Base-by-base conservation (phyloP, 2,329 filamentous ascomycete species). In the Cladophialophora carrionii region DNA sequence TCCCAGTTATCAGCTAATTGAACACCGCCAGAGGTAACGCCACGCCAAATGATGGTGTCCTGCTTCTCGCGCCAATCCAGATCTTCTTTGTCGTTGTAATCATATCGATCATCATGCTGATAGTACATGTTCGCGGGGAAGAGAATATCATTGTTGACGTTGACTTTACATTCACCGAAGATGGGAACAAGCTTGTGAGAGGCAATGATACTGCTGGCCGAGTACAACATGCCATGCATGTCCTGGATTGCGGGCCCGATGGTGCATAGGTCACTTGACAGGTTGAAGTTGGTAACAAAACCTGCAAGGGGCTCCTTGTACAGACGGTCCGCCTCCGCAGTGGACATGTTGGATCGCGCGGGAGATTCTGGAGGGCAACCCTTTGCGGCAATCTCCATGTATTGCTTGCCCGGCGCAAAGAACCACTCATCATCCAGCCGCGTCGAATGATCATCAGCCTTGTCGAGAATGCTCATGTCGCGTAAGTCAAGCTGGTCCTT, bases 41-140 rank as follows among this genome's bases (percentile, higher is more conserved):
- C 88, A 43, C 88, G 85, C 88, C 88, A 90, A 41, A 88, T 77
- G 53, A 87, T 76, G 3, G 76, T 78, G 61, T 84, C 79, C 31
- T 77, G 76, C 75, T 90, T 90, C 37, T 81, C 74, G 3, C 79
- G 75, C 88, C 88, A 90, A 4, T 78, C 74, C 12, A 83, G 78
- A 52, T 88, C 87, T 63, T 83, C 83, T 8, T 76, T 76, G 7
- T 79, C 74, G 59, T 85, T 82, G 60, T 87, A 87, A 1, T 81
- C 82, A 74, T 89, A 89, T 53, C 84, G 82, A 6, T 80, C 78
- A 71, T 88, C 84, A 8, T 83, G 76, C 20, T 81, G 81, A 67
- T 87, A 83, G 72, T 90, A 90, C 83, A 89, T 88, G 57, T 87
- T 86, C 0, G 88, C 86, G 0, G 88, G 88, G 17, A 90, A 83